Evolutionary conservation across 805 yeast genomes (phyloP), one percentile per base, ranked within the genome.

Genomic region (Suhomyces prunicola): DNA sequence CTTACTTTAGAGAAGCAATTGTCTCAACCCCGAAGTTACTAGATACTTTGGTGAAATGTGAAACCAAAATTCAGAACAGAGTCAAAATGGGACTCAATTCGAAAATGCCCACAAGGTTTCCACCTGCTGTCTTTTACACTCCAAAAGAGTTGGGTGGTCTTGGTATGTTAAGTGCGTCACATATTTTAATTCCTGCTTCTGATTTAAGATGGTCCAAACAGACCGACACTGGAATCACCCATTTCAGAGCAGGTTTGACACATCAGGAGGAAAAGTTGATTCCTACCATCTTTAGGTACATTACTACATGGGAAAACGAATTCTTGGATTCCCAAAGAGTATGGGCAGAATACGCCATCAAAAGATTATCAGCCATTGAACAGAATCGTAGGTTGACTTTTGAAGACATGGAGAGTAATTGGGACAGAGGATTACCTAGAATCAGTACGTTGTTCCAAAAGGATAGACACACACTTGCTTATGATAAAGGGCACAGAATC

Each of bases 391-490:
- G 97, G 41, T 70, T 94, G 40, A 88, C 96, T 0, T 87, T 89
- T 62, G 99, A 94, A 67, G 99, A 94, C 64, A 77, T 94, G 67
- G 98, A 93, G 70, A 92, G 86, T 23, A 85, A 86, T 54, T 94
- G 98, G 98, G 97, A 94, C 64, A 78, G 98, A 64, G 99, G 99
- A 65, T 78, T 94, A 56, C 99, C 99, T 0, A 82, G 99, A 64
- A 91, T 94, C 51, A 90, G 96, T 65, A 94, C 99, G 0, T 72
- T 94, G 47, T 94, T 94, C 72, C 98, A 93, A 67, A 92, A 89
- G 65, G 98, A 94, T 64, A 80, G 97, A 47, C 97, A 91, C 58
- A 91, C 97, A 0, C 76, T 94, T 61, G 97, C 97, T 0, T 88
- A 90, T 65, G 99, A 94, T 62, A 90, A 90, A 69, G 98, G 98